Evolutionary conservation across 2,329 filamentous ascomycete species (phyloP), one percentile per base, ranked within the genome.

Genomic region (Fusarium begoniae): DNA sequence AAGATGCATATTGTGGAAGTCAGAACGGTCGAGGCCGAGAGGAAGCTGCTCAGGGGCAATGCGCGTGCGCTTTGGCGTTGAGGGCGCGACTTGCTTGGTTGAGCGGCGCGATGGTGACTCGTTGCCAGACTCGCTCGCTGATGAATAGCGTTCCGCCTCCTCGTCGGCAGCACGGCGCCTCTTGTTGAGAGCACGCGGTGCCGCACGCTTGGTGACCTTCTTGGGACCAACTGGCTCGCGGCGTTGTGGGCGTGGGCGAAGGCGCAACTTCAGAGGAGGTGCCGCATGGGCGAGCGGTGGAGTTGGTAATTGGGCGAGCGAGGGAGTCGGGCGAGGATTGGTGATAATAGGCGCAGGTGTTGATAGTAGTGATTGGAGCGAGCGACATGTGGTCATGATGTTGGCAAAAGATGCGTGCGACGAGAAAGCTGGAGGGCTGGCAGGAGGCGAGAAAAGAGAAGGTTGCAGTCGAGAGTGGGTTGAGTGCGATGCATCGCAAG

Each of bases 1-100:
- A n/a, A 77, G 79, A 51, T 69, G 79, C 64, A 79, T 78, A 50
- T 81, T 80, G 81, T 91, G 89, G 76, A 88, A 92, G 79, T 91
- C 89, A 41, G 84, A 81, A 35, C 89, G 86, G 70, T 86, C 88
- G 17, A 91, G 85, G 8, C 90, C 90, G 2, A 90, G 84, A 11
- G 90, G 90, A 1, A 92, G 80, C n/a, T 85, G 83, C 74, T 89
- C 88, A 4, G 90, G 90, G 37, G 89, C 89, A 63, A 91, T 87
- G 73, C 89, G 88, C 67, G 87, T 84, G 61, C 90, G 87, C 80
- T 90, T 91, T 2, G 90, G 90, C 14, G 90, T 92, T 50, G 85
- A 84, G 7, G 86, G 87, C 45, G 81, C 79, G 22, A 75, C 68
- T 9, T 80, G 78, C 50, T 73, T 66, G 32, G 56, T 70, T 20